Conservation (phyloP, 164 flowering plant genomes). For the Aristolochia californica region DNA sequence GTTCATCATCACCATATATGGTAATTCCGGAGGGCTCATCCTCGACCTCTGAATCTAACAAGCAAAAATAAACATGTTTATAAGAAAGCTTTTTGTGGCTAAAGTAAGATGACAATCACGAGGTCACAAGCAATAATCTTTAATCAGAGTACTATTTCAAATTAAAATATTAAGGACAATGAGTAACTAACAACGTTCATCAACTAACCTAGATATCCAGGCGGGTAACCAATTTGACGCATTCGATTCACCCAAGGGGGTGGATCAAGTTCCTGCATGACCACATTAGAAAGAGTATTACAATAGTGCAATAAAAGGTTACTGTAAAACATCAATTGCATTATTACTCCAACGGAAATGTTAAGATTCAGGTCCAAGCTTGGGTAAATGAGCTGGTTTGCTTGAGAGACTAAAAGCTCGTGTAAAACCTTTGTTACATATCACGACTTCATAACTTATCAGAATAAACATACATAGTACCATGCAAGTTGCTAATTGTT, state of each 20-base stretch:
- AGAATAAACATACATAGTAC: background rate
- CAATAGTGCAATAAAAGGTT: background rate
- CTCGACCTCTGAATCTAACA: conserved; percentile 37
- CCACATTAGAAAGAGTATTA: background rate
- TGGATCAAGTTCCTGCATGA: conserved; percentile 87
- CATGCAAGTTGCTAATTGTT: too few species aligned
- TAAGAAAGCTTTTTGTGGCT: background rate
- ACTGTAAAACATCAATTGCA: background rate
- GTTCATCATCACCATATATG: conserved; percentile 57
- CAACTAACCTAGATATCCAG: conserved; percentile 77
- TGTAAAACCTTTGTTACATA: background rate
- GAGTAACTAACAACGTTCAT: background rate
- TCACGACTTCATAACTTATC: background rate
- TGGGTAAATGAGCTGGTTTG: background rate
- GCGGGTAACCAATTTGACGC: conserved; percentile 96
- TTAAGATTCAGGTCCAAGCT: background rate
- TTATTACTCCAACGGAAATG: background rate
- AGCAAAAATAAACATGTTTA: background rate
- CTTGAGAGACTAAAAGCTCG: too few species aligned
- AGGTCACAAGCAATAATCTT: background rate
- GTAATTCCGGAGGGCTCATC: conserved; percentile 78
- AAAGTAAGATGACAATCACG: background rate
- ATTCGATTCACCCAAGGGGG: conserved; percentile 97
- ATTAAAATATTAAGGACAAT: conserved; percentile 3
- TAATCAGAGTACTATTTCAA: background rate